These are phyloP conservation scores for Penicillium sp. DNA, from an alignment of 2,329 filamentous ascomycete species.

Conservation along the genomic window DNA sequence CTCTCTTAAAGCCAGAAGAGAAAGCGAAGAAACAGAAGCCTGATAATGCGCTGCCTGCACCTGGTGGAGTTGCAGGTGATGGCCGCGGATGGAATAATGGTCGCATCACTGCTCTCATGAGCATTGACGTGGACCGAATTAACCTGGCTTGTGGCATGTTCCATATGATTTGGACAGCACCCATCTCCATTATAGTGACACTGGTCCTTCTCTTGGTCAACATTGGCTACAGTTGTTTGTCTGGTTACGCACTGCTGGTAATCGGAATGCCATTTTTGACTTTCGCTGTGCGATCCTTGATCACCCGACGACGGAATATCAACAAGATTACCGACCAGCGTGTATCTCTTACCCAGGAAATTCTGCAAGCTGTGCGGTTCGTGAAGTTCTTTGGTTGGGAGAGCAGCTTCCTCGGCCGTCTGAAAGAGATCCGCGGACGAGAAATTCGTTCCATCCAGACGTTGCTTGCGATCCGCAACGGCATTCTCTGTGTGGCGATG, in stretches of 20 bases:
- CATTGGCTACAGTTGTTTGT: conserved; percentile 76
- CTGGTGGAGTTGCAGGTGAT: conserved; percentile 52
- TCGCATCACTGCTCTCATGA: conserved; percentile 86
- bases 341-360: conserved; percentile 84
- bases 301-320: conserved; percentile 66
- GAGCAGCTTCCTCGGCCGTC: conserved; percentile 67
- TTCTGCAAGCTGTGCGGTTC: conserved; percentile 80
- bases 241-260: conserved; percentile 75
- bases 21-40: conserved; percentile 20
- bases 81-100: conserved; percentile 86
- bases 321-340: conserved; percentile 92
- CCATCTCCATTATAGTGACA: conserved; percentile 67
- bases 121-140: conserved; percentile 84
- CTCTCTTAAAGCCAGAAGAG: conserved; percentile 33
- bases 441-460: conserved; percentile 81
- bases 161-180: conserved; percentile 83
- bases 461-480: conserved; percentile 72
- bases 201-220: conserved; percentile 75
- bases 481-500: conserved; percentile 73
- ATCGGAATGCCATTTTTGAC: conserved; percentile 70
- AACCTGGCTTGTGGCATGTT: conserved; percentile 82
- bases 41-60: conserved; percentile 34
- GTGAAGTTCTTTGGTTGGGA: conserved; percentile 98
- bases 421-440: conserved; percentile 61
- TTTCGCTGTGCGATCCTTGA: conserved; percentile 65